Evolutionary conservation across 1,139 yeast genomes (phyloP).

Genomic region (Zygosaccharomyces sapae): DNA sequence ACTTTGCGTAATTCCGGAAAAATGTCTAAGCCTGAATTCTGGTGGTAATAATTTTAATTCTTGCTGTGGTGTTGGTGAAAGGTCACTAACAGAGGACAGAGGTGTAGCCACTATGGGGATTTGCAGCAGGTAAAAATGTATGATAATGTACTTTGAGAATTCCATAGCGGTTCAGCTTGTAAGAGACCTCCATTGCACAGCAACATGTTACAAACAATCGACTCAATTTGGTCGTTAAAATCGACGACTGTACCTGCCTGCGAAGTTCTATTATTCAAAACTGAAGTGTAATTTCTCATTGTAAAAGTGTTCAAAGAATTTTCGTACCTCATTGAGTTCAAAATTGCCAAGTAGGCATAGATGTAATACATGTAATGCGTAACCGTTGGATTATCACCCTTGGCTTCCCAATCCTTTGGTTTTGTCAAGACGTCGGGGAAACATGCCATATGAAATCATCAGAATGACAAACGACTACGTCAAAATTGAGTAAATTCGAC

Average conservation of each 20-base stretch:
- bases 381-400: constrained; percentile 34
- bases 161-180: constrained; percentile 31
- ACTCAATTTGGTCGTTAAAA: constrained; percentile 29
- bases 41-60: constrained; percentile 3
- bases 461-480: constrained; percentile 24
- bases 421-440: constrained; percentile 20
- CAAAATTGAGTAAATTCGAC: constrained; percentile 27
- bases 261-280: constrained; percentile 26
- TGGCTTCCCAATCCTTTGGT: constrained; percentile 28
- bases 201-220: constrained; percentile 28
- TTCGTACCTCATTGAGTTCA: constrained; percentile 19
- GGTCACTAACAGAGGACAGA: constrained; percentile 28
- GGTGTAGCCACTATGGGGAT: constrained; percentile 32
- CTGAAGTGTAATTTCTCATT: constrained; percentile 28
- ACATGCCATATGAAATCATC: constrained; percentile 32
- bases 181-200: constrained; percentile 31
- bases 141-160: constrained; percentile 22
- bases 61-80: constrained; percentile 9
- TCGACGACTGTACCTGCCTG: constrained; percentile 24
- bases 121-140: constrained; percentile 31
- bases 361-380: constrained; percentile 33
- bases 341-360: constrained; percentile 18
- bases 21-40: constrained; percentile 4
- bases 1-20: constrained; percentile 26
- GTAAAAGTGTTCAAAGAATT: constrained; percentile 21